Base-by-base conservation (phyloP, 176 grass and related monocot species). In the Ampelocalamus luodianensis region DNA sequence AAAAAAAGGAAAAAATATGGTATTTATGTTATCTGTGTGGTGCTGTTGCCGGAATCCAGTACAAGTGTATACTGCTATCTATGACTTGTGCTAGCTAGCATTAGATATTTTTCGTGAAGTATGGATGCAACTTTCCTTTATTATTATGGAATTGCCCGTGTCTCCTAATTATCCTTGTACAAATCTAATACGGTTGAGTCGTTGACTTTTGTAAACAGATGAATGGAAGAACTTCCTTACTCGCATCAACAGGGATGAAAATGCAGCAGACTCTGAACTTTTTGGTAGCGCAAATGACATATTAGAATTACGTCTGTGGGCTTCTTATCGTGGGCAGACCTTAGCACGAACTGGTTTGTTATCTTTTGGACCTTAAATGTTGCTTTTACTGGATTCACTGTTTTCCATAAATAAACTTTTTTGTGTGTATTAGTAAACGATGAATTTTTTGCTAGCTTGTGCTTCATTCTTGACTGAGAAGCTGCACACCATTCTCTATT, bases 181-280 rank as follows among this genome's bases (percentile, higher is more conserved):
- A 60, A 80, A 43, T 84, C 77, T 87, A 76, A 75, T 77, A 62
- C 43, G 61, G 12, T 76, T 63, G n/a, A n/a, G n/a, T n/a, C n/a
- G n/a, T n/a, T n/a, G 16, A 77, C 49, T 76, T 76, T 53, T 88
- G 63, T 86, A 60, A 75, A 85, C 93, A 97, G 95, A 97, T 88
- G 95, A 97, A 39, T 97, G 95, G 95, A 90, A 91, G 76, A 97
- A 97, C 59, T 97, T 97, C 68, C 89, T 97, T 55, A 89, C 90
- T 84, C 92, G 95, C 71, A 91, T 97, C 61, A 88, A 90, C 61
- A 86, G 92, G 87, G 90, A 94, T 84, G 95, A 97, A 90, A 89
- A 94, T 69, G 83, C 92, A 22, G 14, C 88, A 73, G 95, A 94
- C n/a, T 84, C 84, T 84, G 95, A 97, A 60, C 90, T 97, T 65